Evolutionary conservation across 352 stramenopile genomes (phyloP), one percentile per base, ranked within the genome.

Genomic region (Phytophthora colocasiae): DNA sequence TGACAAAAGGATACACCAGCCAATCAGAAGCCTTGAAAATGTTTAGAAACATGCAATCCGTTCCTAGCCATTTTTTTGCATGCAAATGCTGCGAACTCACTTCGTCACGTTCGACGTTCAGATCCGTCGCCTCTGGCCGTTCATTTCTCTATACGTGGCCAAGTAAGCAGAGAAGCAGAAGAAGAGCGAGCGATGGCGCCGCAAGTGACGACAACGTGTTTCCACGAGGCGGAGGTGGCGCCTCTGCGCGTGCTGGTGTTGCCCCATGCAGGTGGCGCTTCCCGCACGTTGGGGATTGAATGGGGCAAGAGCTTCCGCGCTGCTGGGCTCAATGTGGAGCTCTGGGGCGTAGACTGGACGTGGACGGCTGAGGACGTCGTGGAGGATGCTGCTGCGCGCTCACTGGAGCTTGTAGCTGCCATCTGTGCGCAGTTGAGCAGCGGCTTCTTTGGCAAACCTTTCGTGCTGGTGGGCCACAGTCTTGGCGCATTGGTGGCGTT

Each of bases 371-470:
- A 70, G 10, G 40, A 59, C 15, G 50, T 52, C 6, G 54, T 41
- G 39, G 36, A 55, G 26, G 60, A 80, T 29, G 48, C 31, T 11
- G 31, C 46, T 43, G 36, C 50, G 11, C 41, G 57, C 43, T 52
- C 59, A 36, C 61, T 71, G 19, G 73, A 73, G 58, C 56, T 84
- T 15, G 50, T 78, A 41, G 71, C 73, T 10, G 76, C 70, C 11
- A 69, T 88, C 43, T 75, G 75, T 47, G 58, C 63, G 47, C 49
- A 78, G 56, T 68, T 91, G 17, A 68, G 52, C 51, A 63, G 61
- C 47, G 71, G 74, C 39, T 93, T 93, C 69, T 91, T 93, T 53
- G 81, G 87, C 63, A 93, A 93, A 63, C 82, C 75, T 0, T 93
- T 87, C 58, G 80, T 87, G 34, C 50, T 93, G 26, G 38, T 87